Evolutionary conservation across 805 yeast species (phyloP), one percentile per base, ranked within the genome.

Genomic region (Wickerhamiella vanderwaltii): DNA sequence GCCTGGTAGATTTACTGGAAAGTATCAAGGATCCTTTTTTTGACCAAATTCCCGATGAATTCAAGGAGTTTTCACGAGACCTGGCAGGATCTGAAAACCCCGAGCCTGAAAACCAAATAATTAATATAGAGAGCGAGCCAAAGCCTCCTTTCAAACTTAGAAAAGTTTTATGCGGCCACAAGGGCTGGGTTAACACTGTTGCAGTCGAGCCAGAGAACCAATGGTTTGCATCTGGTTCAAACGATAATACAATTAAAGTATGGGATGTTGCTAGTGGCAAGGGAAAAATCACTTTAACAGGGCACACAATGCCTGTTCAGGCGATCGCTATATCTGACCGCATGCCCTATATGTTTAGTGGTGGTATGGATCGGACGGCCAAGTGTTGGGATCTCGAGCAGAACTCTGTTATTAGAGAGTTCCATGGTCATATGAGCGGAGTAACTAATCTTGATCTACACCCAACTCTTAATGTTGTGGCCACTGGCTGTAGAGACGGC

Each of bases 371-470:
- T 58, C 87, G 87, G 58, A 69, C 86, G 19, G 84, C 86, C 7
- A 75, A 84, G 56, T 87, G 97, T 60, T 91, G 97, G 96, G 99
- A 91, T 64, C 67, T 91, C 50, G 97, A 88, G 58, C 73, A 76
- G 53, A 84, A 87, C 52, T 74, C 74, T 50, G 75, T 83, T 2
- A 72, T 86, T 3, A 66, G 96, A 43, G 85, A 86, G 52, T 91
- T 84, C 59, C 93, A 87, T 61, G 99, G 98, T 3, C 98, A 91
- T 62, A 66, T 84, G 19, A 83, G 94, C 23, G 93, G 94, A 3
- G 83, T 91, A 1, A 85, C 84, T 54, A 68, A 93, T 0, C 67
- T 87, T 32, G 88, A 77, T 44, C 57, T 86, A 12, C 97, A 88
- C 57, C 97, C 97, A 0, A 83, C 85, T 3, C 61, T 87, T 19